Evolutionary conservation across 2,329 filamentous ascomycete species (phyloP), one percentile per base, ranked within the genome.

Genomic region (Alternaria angustiovoidea): DNA sequence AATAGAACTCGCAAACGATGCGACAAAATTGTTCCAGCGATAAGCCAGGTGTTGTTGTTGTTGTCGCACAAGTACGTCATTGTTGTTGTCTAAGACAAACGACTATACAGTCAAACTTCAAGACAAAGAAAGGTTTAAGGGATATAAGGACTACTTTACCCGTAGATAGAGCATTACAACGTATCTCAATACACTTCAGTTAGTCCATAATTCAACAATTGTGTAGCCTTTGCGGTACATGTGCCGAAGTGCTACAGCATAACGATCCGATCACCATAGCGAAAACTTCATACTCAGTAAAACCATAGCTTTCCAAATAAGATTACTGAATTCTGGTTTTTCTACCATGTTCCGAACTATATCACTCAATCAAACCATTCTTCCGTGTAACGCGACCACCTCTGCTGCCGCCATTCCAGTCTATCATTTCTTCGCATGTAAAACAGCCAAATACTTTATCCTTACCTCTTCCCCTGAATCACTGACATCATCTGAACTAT

Each of bases 11-110:
- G 7, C 46, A 36, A n/a, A 38, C 7, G 0, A 20, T 22, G 20
- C 1, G 34, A 34, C 11, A 26, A 20, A 34, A 38, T 7, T 9
- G 7, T 41, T 41, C 20, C 41, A 5, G 34, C 49, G 22, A 20
- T 28, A 42, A 51, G 20, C 28, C 12, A 42, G 36, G 43, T 42
- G 42, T 28, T 48, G 28, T 36, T 38, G 34, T 14, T 38, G 34
- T 14, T 22, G 53, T 60, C 22, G 44, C 57, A 42, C 47, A 48
- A 1, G 28, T 46, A 57, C 47, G 53, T 52, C 47, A 47, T 41
- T 42, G 22, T 24, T 24, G 5, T 24, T 24, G 22, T 24, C 22
- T 24, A 24, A 24, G 22, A 24, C 22, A 24, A 24, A 24, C 22
- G 22, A 24, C 22, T 24, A 24, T 24, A 24, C 22, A 24, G 22